Base-by-base conservation (phyloP, 371 early-diverging fungal genomes). In the Amoeboaphelidium protococcarum region DNA sequence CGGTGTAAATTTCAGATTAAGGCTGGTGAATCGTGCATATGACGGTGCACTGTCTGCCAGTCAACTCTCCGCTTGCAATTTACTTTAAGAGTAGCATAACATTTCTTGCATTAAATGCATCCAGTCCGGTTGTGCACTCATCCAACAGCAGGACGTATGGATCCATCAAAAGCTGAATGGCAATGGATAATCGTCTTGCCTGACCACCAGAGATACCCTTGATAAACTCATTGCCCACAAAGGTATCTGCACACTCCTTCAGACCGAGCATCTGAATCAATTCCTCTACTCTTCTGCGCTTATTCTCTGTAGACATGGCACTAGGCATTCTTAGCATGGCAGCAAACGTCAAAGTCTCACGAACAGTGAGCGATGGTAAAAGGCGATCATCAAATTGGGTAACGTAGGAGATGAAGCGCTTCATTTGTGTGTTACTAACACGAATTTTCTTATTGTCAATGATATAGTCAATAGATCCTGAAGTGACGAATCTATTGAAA, bases 111-210 rank as follows among this genome's bases (percentile, higher is more conserved):
- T 77, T 72, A 57, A 66, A 69, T 2, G 83, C 66, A 58, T 94
- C 95, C 31, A 81, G 63, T 43, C 94, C 89, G 48, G 78, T 77
- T 1, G 89, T 88, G 10, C 64, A 63, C 54, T 68, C 64, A 48
- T 76, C 76, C 45, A 73, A 54, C 48, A 76, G 47, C 21, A 73
- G 47, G n/a, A 68, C 55, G 13, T 53, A 45, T 21, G 71, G 71
- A 44, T 61, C 53, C 6, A 61, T 60, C 25, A 71, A 37, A 44
- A 67, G 50, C 46, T 65, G 63, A 12, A 67, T 48, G 4, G 67
- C 73, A 27, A 72, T 63, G 23, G 55, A 51, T 23, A 69, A 50
- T 21, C 71, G 47, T 47, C 68, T 61, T 52, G 59, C 63, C 52
- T 72, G 67, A 41, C 73, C 73, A 10, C 73, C 73, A 12, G 63